Percentiles rank a stretch among this genome's conserved stretches.
phyloP scores from a whole-genome alignment of 352 stramenopile genomes.

The Phytophthora chlamydospora region DNA sequence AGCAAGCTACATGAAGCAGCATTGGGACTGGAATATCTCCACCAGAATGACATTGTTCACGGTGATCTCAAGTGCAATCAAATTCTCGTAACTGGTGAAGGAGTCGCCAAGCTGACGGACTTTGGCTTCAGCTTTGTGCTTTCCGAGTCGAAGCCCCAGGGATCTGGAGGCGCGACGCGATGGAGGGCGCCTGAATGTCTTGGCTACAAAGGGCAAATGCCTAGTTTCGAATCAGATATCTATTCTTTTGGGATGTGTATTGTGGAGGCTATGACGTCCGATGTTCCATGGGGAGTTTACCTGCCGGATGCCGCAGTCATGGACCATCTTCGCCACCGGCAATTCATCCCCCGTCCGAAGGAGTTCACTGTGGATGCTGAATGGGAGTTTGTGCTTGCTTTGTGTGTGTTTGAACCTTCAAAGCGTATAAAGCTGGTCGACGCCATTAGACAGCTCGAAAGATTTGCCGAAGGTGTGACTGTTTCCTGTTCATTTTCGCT shows the following conservation, averaged over 20 bases:
- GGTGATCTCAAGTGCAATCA: slow-evolving; percentile 75
- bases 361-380: slow-evolving; percentile 8
- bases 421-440: slow-evolving; percentile 7
- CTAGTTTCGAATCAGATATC: slow-evolving; percentile 42
- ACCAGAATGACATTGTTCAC: slow-evolving; percentile 41
- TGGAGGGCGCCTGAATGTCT: slow-evolving; percentile 44
- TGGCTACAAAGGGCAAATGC: not conserved
- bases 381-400: slow-evolving; percentile 20
- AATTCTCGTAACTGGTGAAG: slow-evolving; percentile 36
- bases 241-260: slow-evolving; percentile 65
- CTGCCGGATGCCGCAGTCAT: slow-evolving; percentile 12
- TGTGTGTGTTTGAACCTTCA: slow-evolving; percentile 23
- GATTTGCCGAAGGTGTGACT: not conserved
- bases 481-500: not conserved
- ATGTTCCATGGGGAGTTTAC: slow-evolving; percentile 9
- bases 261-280: slow-evolving; percentile 34
- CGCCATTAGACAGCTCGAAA: slow-evolving; percentile 7
- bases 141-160: slow-evolving; percentile 1
- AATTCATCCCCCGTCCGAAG: slow-evolving; percentile 12
- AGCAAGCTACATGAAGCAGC: slow-evolving; percentile 38
- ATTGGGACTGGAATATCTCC: slow-evolving; percentile 45
- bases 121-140: slow-evolving; percentile 30
- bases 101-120: slow-evolving; percentile 36
- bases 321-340: slow-evolving; percentile 11
- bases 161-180: slow-evolving; percentile 5